Conservation (phyloP, 192 early-diverging fungal genomes). For the Haplosporangium gracile region DNA sequence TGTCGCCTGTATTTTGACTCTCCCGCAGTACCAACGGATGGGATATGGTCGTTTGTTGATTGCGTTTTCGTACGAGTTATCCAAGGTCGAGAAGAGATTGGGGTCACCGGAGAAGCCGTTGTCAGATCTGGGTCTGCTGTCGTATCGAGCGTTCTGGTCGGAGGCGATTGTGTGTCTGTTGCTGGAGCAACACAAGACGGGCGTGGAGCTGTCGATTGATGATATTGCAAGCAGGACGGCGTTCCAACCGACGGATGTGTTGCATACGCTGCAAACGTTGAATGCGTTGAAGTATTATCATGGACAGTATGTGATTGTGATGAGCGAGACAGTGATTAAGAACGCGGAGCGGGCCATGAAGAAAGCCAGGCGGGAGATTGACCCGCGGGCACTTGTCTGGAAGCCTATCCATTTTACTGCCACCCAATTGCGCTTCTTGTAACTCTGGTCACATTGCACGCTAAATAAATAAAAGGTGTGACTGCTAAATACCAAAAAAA, state of each 20-base stretch:
- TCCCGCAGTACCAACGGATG: conserved; percentile 97
- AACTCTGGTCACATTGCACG: conserved; percentile 2
- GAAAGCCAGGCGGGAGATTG: conserved; percentile 87
- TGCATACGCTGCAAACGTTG: conserved; percentile 90
- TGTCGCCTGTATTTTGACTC: conserved; percentile 97
- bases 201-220: conserved; percentile 88
- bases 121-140: conserved; percentile 94
- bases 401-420: conserved; percentile 84
- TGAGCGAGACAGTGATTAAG: conserved; percentile 89
- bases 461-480: not conserved
- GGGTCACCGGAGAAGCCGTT: conserved; percentile 99
- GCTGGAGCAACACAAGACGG: conserved; percentile 67
- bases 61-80: conserved; percentile 97
- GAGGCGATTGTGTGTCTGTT: conserved; percentile 88
- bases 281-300: conserved; percentile 93
- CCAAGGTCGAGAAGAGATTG: conserved; percentile 91
- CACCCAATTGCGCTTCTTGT: conserved; percentile 81
- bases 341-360: conserved; percentile 81
- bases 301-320: conserved; percentile 89
- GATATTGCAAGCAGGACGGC: conserved; percentile 89
- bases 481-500: not conserved
- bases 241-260: conserved; percentile 91
- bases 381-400: conserved; percentile 84
- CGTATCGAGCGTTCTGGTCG: conserved; percentile 97
- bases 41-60: conserved; percentile 97